phyloP scores from a whole-genome alignment of 2,329 filamentous ascomycete genomes.

The Lachnellula subtilissima region DNA sequence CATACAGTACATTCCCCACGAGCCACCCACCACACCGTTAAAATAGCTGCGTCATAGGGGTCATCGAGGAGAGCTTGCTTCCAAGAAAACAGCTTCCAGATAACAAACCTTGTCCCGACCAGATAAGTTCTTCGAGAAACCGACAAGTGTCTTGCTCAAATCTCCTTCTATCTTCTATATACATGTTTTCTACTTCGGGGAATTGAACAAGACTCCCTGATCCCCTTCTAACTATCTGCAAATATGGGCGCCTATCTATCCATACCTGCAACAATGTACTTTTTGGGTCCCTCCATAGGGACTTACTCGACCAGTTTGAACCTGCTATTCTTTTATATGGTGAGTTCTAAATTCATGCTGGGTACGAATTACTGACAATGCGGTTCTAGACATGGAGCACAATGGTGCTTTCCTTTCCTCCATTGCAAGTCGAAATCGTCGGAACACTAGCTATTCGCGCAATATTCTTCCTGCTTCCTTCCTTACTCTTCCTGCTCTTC shows the following conservation, averaged over 20 bases:
- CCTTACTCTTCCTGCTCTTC: constrained; percentile 66
- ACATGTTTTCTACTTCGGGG: too few relatives aligned
- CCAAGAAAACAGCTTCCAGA: too few relatives aligned
- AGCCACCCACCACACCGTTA: too few relatives aligned
- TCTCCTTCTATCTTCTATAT: too few relatives aligned
- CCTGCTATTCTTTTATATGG: constrained; percentile 83
- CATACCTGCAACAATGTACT: constrained; percentile 36
- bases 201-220: too few relatives aligned
- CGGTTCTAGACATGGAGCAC: constrained; percentile 67
- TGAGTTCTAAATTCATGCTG: constrained; percentile 43
- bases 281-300: constrained; percentile 55
- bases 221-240: too few relatives aligned
- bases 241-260: constrained; percentile 25
- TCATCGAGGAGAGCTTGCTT: too few relatives aligned
- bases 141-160: too few relatives aligned
- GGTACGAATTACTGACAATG: constrained; percentile 31
- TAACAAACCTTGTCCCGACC: too few relatives aligned
- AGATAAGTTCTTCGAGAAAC: too few relatives aligned
- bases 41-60: too few relatives aligned
- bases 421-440: constrained; percentile 69
- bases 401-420: constrained; percentile 70
- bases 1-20: too few relatives aligned
- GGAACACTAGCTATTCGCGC: constrained; percentile 64
- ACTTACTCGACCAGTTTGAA: constrained; percentile 78
- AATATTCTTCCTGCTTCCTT: constrained; percentile 69